Percentiles rank a stretch among this genome's conserved stretches.
These are phyloP conservation scores for Penicillium glabrum DNA, from an alignment of 2,329 filamentous ascomycete genomes.

Conservation along the genomic window DNA sequence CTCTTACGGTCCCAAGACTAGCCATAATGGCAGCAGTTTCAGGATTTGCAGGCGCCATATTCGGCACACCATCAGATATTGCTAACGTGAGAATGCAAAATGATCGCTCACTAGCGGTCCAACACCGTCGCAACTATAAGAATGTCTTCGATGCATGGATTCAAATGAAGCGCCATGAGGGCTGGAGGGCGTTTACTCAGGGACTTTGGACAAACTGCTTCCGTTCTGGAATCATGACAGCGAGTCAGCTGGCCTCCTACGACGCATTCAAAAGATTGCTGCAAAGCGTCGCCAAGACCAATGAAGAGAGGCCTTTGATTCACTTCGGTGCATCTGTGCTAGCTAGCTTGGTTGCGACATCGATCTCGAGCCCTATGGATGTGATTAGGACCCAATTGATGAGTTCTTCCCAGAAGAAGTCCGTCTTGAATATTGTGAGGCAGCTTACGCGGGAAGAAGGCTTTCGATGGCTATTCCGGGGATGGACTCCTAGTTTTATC, in stretches of 20 bases:
- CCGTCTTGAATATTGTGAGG: constrained; percentile 54
- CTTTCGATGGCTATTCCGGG: constrained; percentile 80
- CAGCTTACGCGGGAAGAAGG: constrained; percentile 72
- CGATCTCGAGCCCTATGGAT: constrained; percentile 80
- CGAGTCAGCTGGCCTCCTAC: constrained; percentile 79
- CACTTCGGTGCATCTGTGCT: constrained; percentile 77
- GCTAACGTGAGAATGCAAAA: constrained; percentile 30
- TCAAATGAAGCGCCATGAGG: constrained; percentile 23
- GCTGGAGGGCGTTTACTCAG: constrained; percentile 19
- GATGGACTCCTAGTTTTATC: constrained; percentile 75
- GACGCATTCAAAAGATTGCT: constrained; percentile 76
- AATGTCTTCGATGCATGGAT: constrained; percentile 25
- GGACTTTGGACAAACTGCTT: constrained; percentile 72
- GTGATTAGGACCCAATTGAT: constrained; percentile 89
- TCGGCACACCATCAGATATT: constrained; percentile 26
- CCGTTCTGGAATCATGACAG: constrained; percentile 84
- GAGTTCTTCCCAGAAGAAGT: constrained; percentile 56
- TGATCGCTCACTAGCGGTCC: constrained; percentile 18
- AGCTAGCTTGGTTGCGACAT: constrained; percentile 80
- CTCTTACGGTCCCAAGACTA: constrained; percentile 11
- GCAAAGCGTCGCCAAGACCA: constrained; percentile 63
- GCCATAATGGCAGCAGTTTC: constrained; percentile 16
- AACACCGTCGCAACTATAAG: constrained; percentile 19
- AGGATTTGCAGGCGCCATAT: constrained; percentile 22
- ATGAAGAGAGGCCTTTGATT: constrained; percentile 67